phyloP scores from a whole-genome alignment of 345 rosid species.

The Eucalyptus tenuipes region DNA sequence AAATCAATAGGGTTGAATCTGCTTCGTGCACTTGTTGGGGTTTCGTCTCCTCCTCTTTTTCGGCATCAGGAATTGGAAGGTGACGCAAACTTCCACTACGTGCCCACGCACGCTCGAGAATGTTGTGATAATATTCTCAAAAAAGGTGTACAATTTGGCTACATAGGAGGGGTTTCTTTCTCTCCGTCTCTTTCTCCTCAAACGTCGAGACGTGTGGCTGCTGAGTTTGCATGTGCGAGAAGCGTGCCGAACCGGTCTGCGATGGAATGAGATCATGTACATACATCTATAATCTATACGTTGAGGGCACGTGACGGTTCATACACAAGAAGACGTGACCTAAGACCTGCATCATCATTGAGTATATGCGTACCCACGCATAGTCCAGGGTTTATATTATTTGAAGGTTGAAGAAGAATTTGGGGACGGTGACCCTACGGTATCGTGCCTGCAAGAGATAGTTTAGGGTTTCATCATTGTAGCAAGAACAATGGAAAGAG shows the following conservation, averaged over 20 bases:
- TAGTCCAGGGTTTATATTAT: background rate
- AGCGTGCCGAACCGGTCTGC: background rate
- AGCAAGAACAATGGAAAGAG: background rate
- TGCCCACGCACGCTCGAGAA: background rate
- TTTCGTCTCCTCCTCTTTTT: background rate
- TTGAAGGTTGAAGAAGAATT: background rate
- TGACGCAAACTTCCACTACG: background rate
- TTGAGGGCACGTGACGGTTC: background rate
- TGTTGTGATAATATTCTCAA: background rate
- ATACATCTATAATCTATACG: background rate
- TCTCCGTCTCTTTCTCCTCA: background rate
- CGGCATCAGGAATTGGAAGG: background rate
- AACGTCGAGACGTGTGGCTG: background rate
- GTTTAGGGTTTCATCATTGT: conserved; percentile 7
- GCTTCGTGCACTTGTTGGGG: background rate
- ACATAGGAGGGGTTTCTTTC: background rate
- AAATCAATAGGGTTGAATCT: background rate
- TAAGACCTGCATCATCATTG: background rate
- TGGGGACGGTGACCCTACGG: background rate
- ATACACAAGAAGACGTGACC: background rate
- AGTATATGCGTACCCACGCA: background rate
- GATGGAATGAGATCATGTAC: background rate
- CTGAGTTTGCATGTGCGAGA: background rate
- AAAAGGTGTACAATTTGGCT: background rate
- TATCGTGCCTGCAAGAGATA: background rate